Percentiles rank a stretch among this genome's conserved stretches.
Evolutionary conservation across 768 basidiomycete species (phyloP).

Genomic region (Mycena galopus): DNA sequence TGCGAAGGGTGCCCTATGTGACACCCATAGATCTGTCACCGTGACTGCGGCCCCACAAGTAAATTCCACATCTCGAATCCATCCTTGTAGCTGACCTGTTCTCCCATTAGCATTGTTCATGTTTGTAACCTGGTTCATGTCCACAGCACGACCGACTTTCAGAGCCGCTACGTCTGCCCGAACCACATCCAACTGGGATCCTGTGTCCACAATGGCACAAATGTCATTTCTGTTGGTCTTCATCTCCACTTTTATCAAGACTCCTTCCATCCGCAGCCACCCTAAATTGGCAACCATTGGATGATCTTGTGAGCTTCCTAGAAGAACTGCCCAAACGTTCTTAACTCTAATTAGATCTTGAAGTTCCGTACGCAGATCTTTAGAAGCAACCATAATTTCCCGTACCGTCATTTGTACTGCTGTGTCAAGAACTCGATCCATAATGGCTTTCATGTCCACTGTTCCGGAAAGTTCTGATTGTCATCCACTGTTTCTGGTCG

Average conservation of each 20-base stretch:
- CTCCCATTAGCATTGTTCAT: slow-evolving; percentile 49
- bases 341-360: not conserved
- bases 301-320: not conserved
- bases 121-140: no score
- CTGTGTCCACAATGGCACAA: no score
- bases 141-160: no score
- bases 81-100: slow-evolving; percentile 36
- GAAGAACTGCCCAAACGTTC: slow-evolving; percentile 6
- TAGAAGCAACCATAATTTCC: no score
- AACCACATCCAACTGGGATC: no score
- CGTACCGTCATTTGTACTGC: no score
- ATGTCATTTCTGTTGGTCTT: slow-evolving; percentile 23
- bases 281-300: not conserved
- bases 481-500: not conserved
- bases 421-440: not conserved
- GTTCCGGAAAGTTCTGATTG: not conserved
- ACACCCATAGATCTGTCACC: slow-evolving; percentile 39
- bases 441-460: no score
- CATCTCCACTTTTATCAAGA: slow-evolving; percentile 34
- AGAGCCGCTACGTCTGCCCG: no score
- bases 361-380: no score
- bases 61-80: slow-evolving; percentile 38
- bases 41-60: slow-evolving; percentile 39
- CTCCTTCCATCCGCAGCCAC: not conserved
- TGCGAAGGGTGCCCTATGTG: slow-evolving; percentile 30